Percentiles rank a stretch among this genome's conserved stretches.
Evolutionary conservation across 2,329 filamentous ascomycete genomes (phyloP).

Genomic region (Thelonectria rubi): DNA sequence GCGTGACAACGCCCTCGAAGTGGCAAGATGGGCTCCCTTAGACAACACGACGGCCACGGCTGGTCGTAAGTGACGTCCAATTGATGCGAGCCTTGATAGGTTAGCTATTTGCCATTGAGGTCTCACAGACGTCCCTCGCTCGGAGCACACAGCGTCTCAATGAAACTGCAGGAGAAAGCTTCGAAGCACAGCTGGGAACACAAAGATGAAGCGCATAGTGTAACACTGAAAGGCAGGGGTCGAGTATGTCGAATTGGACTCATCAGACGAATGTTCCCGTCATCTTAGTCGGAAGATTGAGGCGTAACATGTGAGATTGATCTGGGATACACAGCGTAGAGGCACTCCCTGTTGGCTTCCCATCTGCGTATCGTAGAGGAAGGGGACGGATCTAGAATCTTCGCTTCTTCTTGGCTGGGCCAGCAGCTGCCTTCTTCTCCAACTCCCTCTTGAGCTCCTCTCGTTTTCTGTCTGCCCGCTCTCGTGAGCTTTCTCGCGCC

Average conservation of each 20-base stretch:
- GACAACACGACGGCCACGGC: neutral
- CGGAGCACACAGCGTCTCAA: conserved; percentile 29
- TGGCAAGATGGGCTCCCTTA: neutral
- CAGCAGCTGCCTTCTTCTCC: conserved; percentile 58
- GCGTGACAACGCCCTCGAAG: neutral
- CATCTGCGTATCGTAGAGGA: neutral
- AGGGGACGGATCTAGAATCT: conserved; percentile 53
- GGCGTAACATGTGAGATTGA: neutral
- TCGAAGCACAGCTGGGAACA: neutral
- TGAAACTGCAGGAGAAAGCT: conserved; percentile 8
- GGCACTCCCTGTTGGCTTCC: neutral
- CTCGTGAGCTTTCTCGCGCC: conserved; percentile 54
- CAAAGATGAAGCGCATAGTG: neutral
- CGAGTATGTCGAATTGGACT: neutral
- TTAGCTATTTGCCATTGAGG: neutral
- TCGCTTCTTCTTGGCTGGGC: conserved; percentile 65
- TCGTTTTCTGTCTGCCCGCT: conserved; percentile 59
- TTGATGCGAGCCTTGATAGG: neutral
- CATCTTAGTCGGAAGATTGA: neutral
- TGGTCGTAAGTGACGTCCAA: neutral
- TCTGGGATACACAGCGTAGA: neutral
- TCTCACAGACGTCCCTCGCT: conserved; percentile 22
- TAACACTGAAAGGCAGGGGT: neutral
- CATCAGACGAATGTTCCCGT: neutral
- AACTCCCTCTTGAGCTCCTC: conserved; percentile 62